Base-by-base conservation (phyloP, 495 filamentous ascomycete genomes). In the Cryomyces minteri region DNA sequence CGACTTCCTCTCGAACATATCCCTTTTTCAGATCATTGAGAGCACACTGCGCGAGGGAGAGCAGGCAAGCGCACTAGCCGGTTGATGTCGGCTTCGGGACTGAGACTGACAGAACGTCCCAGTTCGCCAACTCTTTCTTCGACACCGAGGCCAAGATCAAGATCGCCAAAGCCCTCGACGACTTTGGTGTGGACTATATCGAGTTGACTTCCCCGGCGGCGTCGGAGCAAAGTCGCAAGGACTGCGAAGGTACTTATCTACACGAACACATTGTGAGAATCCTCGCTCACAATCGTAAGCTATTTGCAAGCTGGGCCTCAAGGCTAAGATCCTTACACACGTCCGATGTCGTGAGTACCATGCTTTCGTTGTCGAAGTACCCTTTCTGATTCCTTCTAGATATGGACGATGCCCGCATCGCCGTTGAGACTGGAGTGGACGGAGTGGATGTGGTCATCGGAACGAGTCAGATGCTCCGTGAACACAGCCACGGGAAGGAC, bases 361-460 rank as follows among this genome's bases (percentile, higher is more conserved):
- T 25, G 1, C 18, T 25, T 2, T 25, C 18, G 18, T 25, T 25
- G 18, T 25, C 18, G 18, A 25, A 25, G 18, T 25, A 25, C 18
- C 2, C 18, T 2, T 25, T 25, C 18, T 25, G 18, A 25, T 25
- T 25, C 18, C 1, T 2, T 25, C 18, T 25, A 25, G 18, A 93
- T 62, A 90, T 95, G 84, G 77, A 84, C 52, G 88, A 94, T 73
- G 88, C 84, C 50, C 72, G 77, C 56, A 69, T 93, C 55, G 88
- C 88, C 36, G 83, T 93, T 46, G 75, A 93, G 66, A 88, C 82
- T 32, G 88, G 87, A 62, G 76, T 80, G 46, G 76, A 80, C 52
- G 76, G 73, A 58, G 56, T 62, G 46, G 87, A 94, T 61, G 80
- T 95, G 51, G 87, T 93, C 56, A 96, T 96, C 61, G 88, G 88